phyloP scores from a whole-genome alignment of 306 rosid genomes.

The Vicia faba region DNA sequence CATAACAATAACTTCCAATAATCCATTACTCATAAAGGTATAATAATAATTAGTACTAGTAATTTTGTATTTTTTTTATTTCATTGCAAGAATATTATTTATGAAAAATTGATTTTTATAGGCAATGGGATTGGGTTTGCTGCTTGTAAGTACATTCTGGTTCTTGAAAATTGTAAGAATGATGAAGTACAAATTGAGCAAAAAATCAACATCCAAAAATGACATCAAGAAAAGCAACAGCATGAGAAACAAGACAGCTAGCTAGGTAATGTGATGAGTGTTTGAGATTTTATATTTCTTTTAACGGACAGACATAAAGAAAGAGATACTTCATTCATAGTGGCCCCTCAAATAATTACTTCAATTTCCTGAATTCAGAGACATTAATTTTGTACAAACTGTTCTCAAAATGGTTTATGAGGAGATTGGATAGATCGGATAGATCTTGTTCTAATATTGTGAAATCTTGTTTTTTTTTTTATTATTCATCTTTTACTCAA shows the following conservation, averaged over 20 bases:
- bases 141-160: constrained; percentile 91
- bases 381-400: background rate
- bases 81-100: too few relatives aligned
- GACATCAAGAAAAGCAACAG: constrained; percentile 33
- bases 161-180: constrained; percentile 83
- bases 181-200: constrained; percentile 65
- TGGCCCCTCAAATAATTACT: background rate
- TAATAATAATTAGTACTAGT: background rate
- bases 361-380: background rate
- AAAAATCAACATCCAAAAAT: constrained; percentile 29
- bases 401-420: too few relatives aligned
- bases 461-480: too few relatives aligned
- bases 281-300: background rate
- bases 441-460: background rate
- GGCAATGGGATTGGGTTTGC: constrained; percentile 78
- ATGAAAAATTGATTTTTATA: constrained; percentile 5
- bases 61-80: too few relatives aligned
- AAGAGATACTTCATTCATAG: background rate
- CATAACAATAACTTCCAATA: constrained; percentile 54
- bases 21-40: constrained; percentile 83
- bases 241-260: background rate
- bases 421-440: background rate
- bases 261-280: background rate
- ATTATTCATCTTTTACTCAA: too few relatives aligned
- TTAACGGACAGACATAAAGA: background rate